These are phyloP conservation scores for Candida dajiaensis DNA, from an alignment of 805 yeast species.

Conservation along the genomic window DNA sequence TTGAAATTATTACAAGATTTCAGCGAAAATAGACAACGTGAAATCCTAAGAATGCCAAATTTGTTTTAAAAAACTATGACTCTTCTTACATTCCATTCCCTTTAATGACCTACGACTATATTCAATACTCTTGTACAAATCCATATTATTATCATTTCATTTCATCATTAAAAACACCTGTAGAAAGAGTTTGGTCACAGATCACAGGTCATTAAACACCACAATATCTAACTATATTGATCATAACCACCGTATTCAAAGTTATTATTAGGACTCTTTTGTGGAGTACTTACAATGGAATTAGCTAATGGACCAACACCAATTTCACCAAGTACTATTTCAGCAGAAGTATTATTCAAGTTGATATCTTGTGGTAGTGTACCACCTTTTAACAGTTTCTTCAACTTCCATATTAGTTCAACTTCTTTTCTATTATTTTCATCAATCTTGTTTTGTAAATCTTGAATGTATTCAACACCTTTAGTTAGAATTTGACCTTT, in stretches of 20 bases:
- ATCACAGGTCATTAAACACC: too few relatives aligned
- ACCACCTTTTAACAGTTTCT: conserved; percentile 42
- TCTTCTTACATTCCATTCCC: too few relatives aligned
- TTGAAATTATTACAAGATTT: conserved; percentile 63
- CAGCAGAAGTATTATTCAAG: conserved; percentile 70
- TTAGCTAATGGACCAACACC: conserved; percentile 79
- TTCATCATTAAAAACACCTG: not conserved
- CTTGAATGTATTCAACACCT: conserved; percentile 66
- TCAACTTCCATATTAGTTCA: conserved; percentile 57
- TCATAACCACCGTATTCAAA: conserved; percentile 36
- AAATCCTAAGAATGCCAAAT: conserved; percentile 84
- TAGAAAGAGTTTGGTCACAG: too few relatives aligned
- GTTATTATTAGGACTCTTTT: conserved; percentile 24
- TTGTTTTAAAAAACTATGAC: conserved; percentile 29
- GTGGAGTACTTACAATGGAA: conserved; percentile 17
- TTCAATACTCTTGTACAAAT: not conserved
- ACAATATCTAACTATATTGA: conserved; percentile 25
- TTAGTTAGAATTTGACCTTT: conserved; percentile 77
- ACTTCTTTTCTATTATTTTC: conserved; percentile 74
- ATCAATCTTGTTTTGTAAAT: conserved; percentile 67
- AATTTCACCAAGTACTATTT: conserved; percentile 62
- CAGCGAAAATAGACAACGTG: conserved; percentile 65
- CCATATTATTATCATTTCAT: conserved; percentile 1
- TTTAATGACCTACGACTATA: too few relatives aligned
- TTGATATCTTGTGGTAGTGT: conserved; percentile 34